Evolutionary conservation across 2,329 filamentous ascomycete species (phyloP).

Genomic region (Monosporascus sp.): DNA sequence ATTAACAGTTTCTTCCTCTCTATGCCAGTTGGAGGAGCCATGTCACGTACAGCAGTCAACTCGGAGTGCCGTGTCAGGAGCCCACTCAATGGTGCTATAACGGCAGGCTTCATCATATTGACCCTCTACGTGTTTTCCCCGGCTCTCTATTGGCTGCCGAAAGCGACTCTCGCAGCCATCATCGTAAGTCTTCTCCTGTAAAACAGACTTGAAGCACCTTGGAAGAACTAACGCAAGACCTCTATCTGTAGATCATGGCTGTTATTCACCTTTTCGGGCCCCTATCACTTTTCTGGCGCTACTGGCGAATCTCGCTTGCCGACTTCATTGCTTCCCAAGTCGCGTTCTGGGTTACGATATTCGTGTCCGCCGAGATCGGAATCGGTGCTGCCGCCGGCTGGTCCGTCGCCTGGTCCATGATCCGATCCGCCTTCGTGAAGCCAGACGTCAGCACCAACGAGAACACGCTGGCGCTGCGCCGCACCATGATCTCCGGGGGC

Average conservation of each 20-base stretch:
- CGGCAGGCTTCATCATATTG: conserved; percentile 55
- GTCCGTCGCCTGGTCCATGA: conserved; percentile 56
- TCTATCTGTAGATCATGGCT: conserved; percentile 46
- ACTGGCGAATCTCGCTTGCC: conserved; percentile 59
- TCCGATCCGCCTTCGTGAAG: conserved; percentile 49
- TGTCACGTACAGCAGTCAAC: conserved; percentile 64
- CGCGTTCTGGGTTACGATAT: conserved; percentile 59
- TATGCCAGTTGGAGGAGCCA: conserved; percentile 60
- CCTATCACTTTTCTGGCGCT: conserved; percentile 54
- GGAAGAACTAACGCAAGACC: neutral
- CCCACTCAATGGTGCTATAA: conserved; percentile 55
- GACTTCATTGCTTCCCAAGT: conserved; percentile 61
- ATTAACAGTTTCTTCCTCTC: conserved; percentile 60
- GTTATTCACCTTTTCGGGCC: conserved; percentile 58
- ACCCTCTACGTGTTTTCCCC: conserved; percentile 57
- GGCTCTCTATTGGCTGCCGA: conserved; percentile 63
- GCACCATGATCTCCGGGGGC: conserved; percentile 15
- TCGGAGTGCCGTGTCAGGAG: conserved; percentile 58
- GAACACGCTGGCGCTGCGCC: conserved; percentile 12
- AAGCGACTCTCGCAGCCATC: conserved; percentile 58
- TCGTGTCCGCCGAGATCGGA: conserved; percentile 54
- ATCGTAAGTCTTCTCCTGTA: conserved; percentile 35
- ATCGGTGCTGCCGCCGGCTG: conserved; percentile 57
- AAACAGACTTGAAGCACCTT: too few relatives aligned
- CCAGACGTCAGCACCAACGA: conserved; percentile 8